Conservation (phyloP, 345 rosid genomes). For the Arabis hirsuta region DNA sequence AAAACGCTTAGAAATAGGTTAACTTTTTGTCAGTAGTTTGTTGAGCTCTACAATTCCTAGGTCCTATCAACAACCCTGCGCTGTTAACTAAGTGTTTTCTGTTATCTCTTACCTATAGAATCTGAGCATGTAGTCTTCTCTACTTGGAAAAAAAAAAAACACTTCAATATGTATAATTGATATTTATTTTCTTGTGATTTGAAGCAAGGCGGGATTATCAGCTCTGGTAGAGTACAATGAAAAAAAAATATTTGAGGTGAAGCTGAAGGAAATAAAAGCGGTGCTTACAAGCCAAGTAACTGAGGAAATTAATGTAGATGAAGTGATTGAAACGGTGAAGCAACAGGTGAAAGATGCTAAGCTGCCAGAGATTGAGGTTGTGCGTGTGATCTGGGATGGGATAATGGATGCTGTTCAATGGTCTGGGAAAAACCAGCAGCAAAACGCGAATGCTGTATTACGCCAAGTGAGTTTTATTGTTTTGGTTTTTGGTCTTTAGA, state of each 20-base stretch:
- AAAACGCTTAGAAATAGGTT: neutral
- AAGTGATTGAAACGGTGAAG: slow-evolving; percentile 83
- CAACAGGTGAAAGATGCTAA: slow-evolving; percentile 83
- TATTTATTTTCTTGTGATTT: slow-evolving; percentile 28
- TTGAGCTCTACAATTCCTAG: neutral
- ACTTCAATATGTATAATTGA: neutral
- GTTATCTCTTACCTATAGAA: neutral
- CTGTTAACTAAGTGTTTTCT: neutral
- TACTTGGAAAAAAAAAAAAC: neutral
- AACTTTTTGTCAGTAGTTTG: neutral
- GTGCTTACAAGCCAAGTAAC: slow-evolving; percentile 79
- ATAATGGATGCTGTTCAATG: slow-evolving; percentile 99
- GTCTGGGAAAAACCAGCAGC: slow-evolving; percentile 99
- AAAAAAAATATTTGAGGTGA: slow-evolving; percentile 91
- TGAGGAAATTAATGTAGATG: slow-evolving; percentile 72
- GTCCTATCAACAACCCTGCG: neutral
- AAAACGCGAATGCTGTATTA: slow-evolving; percentile 82
- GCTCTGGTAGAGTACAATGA: slow-evolving; percentile 91
- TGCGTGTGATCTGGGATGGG: slow-evolving; percentile 90
- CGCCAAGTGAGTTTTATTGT: slow-evolving; percentile 61
- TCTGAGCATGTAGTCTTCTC: neutral
- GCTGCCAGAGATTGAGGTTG: slow-evolving; percentile 74
- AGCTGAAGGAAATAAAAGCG: slow-evolving; percentile 84
- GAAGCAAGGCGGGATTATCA: slow-evolving; percentile 85
- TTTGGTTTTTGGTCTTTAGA: neutral